A percentile compares a stretch with the other conserved stretches of the same genome.
Evolutionary conservation across 1,284 basidiomycete species (phyloP).

Genomic region (Rhodotorula sp.): DNA sequence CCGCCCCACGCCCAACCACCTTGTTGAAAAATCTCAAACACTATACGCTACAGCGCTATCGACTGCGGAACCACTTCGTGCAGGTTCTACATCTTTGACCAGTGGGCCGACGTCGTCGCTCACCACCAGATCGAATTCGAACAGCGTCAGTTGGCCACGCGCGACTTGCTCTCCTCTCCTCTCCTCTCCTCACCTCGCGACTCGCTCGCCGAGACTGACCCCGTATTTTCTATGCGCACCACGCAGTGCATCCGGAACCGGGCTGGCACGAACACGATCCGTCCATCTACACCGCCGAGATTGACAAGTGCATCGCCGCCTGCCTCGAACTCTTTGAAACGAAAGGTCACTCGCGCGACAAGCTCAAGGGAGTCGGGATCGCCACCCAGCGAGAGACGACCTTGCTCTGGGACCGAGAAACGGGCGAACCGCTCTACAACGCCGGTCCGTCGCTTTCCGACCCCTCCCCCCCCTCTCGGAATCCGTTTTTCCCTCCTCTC

Average conservation of each 20-base stretch:
- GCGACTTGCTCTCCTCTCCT: no score
- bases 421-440: conserved; percentile 77
- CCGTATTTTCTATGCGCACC: no score
- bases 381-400: conserved; percentile 98
- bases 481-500: no score
- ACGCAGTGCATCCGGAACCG: conserved; percentile 36
- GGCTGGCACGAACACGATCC: conserved; percentile 97
- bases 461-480: no score
- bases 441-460: conserved; percentile 34
- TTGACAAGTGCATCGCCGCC: conserved; percentile 73
- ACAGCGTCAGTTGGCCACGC: conserved; percentile 54
- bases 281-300: conserved; percentile 73
- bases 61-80: conserved; percentile 38
- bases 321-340: conserved; percentile 72
- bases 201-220: neutral
- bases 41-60: conserved; percentile 23
- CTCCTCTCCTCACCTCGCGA: neutral
- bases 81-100: conserved; percentile 54
- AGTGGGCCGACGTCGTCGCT: conserved; percentile 80
- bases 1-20: neutral
- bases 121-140: conserved; percentile 67
- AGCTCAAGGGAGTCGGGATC: conserved; percentile 92
- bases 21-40: neutral
- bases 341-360: conserved; percentile 69
- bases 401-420: conserved; percentile 86